Evolutionary conservation across 2,329 filamentous ascomycete genomes (phyloP).

Genomic region (Fusarium liriodendri): DNA sequence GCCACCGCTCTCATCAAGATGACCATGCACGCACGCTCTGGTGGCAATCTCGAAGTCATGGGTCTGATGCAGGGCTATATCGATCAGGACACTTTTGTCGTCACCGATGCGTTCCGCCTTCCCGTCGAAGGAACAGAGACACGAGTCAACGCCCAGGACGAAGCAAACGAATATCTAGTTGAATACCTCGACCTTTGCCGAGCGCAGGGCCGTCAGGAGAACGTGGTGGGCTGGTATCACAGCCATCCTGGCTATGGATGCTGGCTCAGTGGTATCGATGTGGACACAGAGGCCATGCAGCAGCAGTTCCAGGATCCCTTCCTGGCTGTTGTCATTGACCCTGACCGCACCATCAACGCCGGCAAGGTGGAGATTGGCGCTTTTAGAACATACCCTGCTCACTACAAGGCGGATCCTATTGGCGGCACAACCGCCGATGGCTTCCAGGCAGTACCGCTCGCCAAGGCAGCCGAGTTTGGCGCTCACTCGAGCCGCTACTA

Average conservation of each 20-base stretch:
- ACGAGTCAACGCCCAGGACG: constrained; percentile 92
- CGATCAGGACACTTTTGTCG: constrained; percentile 83
- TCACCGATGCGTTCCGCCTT: constrained; percentile 93
- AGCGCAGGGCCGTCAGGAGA: constrained; percentile 83
- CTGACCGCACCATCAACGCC: constrained; percentile 92
- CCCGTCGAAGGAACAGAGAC: constrained; percentile 99
- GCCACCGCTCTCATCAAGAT: constrained; percentile 96
- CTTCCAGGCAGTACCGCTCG: constrained; percentile 85
- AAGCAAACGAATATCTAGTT: constrained; percentile 97
- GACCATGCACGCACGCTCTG: constrained; percentile 98
- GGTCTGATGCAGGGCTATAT: constrained; percentile 98
- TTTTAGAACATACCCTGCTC: constrained; percentile 88
- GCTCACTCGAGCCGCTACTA: constrained; percentile 94
- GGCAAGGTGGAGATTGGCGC: constrained; percentile 98
- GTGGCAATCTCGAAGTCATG: constrained; percentile 94
- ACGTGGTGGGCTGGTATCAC: constrained; percentile 98
- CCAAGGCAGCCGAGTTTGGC: constrained; percentile 95
- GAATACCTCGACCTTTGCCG: constrained; percentile 82
- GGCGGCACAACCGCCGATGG: constrained; percentile 58
- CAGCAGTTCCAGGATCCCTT: constrained; percentile 91
- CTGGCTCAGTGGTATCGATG: constrained; percentile 97
- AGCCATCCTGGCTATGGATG: constrained; percentile 97
- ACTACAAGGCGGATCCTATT: constrained; percentile 66
- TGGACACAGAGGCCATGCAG: constrained; percentile 86
- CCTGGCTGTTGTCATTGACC: constrained; percentile 95